phyloP scores from a whole-genome alignment of 805 yeast species.

The Kodamaea kaohsiungensis region DNA sequence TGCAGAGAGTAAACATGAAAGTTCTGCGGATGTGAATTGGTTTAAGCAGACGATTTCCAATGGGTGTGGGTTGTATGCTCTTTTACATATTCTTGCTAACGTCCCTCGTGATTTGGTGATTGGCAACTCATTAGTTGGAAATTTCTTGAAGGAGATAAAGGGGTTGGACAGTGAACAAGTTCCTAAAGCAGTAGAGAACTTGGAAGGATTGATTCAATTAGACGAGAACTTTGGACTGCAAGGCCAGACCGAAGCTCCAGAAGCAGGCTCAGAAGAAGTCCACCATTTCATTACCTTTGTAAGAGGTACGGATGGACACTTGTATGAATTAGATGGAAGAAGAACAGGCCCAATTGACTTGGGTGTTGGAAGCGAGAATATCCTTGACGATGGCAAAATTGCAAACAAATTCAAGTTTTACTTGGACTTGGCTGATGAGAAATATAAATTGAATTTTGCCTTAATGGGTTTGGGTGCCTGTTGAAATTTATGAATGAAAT shows the following conservation, averaged over 20 bases:
- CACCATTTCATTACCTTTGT: constrained; percentile 80
- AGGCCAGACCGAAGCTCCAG: constrained; percentile 72
- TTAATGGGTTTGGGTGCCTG: constrained; percentile 71
- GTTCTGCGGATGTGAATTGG: constrained; percentile 57
- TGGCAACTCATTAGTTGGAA: constrained; percentile 33
- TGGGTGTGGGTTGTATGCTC: constrained; percentile 91
- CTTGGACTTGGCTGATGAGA: constrained; percentile 61
- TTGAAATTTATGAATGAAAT: too few relatives aligned
- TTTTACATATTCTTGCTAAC: constrained; percentile 61
- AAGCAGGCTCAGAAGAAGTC: constrained; percentile 50
- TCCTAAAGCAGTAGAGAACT: constrained; percentile 45
- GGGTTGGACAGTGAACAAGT: constrained; percentile 30
- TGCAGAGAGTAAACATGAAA: constrained; percentile 25
- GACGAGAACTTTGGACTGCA: constrained; percentile 47
- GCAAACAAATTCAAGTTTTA: constrained; percentile 62
- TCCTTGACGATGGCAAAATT: constrained; percentile 54
- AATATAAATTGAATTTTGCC: constrained; percentile 64
- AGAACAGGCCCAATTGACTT: constrained; percentile 71
- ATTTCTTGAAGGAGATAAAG: constrained; percentile 18
- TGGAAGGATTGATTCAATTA: constrained; percentile 42
- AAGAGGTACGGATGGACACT: constrained; percentile 52
- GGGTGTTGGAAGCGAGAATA: constrained; percentile 48
- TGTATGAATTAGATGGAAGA: constrained; percentile 90
- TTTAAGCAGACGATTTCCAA: constrained; percentile 80
- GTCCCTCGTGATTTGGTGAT: constrained; percentile 48